Evolutionary conservation across 257 asterid species (phyloP).

Genomic region (Gentiana dahurica): DNA sequence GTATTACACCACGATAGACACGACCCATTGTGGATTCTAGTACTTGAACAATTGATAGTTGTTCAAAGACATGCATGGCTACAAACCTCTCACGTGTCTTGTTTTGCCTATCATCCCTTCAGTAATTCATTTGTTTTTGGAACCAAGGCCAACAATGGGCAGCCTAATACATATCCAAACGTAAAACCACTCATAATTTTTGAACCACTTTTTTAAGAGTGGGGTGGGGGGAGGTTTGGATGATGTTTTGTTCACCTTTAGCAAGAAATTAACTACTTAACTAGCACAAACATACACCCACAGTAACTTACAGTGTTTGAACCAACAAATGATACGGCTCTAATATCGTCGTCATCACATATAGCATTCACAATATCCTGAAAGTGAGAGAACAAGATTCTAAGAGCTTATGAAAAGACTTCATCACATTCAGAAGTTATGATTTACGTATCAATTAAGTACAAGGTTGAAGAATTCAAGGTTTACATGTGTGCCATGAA

Average conservation of each 20-base stretch:
- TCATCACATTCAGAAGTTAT: background rate
- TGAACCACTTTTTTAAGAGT: too few species aligned
- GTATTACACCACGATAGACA: background rate
- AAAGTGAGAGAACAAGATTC: background rate
- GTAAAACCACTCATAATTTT: too few species aligned
- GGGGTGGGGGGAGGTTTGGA: too few species aligned
- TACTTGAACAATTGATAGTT: too few species aligned
- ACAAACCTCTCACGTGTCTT: too few species aligned
- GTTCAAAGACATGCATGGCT: too few species aligned
- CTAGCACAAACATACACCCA: background rate
- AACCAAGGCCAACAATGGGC: constrained; percentile 30
- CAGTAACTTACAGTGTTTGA: constrained; percentile 64
- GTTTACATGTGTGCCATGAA: constrained; percentile 77
- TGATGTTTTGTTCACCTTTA: too few species aligned
- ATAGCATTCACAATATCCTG: constrained; percentile 49
- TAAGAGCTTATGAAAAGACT: background rate
- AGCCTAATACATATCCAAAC: too few species aligned
- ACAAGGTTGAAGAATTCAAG: background rate
- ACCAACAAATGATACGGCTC: constrained; percentile 96
- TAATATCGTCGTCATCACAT: constrained; percentile 89
- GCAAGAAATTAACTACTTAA: too few species aligned
- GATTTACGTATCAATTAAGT: too few species aligned
- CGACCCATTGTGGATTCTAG: background rate
- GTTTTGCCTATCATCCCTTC: too few species aligned
- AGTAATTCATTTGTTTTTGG: too few species aligned